Percentiles rank a stretch among this genome's conserved stretches.
phyloP scores from a whole-genome alignment of 108 stramenopile genomes.

The Discostella stelligeroides region DNA sequence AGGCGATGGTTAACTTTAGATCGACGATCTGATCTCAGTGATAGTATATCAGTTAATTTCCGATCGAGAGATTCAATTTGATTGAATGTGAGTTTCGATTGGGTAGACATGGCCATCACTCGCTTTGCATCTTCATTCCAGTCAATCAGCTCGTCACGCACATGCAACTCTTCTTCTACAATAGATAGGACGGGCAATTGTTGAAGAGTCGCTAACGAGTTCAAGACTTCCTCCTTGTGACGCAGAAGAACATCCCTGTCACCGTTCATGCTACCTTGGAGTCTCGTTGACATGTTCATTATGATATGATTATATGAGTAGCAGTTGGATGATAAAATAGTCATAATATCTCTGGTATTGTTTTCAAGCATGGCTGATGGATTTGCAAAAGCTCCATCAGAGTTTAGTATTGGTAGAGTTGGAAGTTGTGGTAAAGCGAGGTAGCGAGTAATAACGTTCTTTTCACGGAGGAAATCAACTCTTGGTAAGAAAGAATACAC shows the following conservation, averaged over 20 bases:
- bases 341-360: constrained; percentile 45
- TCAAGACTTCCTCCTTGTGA: constrained; percentile 33
- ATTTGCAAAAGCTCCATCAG: constrained; percentile 22
- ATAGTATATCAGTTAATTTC: constrained; percentile 33
- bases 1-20: constrained; percentile 34
- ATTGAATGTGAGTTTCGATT: constrained; percentile 24
- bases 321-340: constrained; percentile 38
- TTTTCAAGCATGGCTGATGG: constrained; percentile 31
- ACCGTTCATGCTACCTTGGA: constrained; percentile 14
- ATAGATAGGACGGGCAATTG: constrained; percentile 58
- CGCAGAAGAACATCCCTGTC: constrained; percentile 19
- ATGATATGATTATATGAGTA: constrained; percentile 49
- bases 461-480: not conserved
- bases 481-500: constrained; percentile 2
- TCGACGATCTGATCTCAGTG: constrained; percentile 44
- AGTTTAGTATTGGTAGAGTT: constrained; percentile 25
- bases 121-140: constrained; percentile 51
- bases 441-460: constrained; percentile 40
- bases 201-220: constrained; percentile 43
- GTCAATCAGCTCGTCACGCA: constrained; percentile 58
- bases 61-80: constrained; percentile 39
- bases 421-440: constrained; percentile 38
- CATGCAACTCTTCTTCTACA: constrained; percentile 66
- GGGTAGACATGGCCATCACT: constrained; percentile 9
- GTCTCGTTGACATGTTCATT: constrained; percentile 11